A percentile compares a stretch with the other conserved stretches of the same genome.
Evolutionary conservation across 352 stramenopile genomes (phyloP).

Genomic region (Peronospora destructor): DNA sequence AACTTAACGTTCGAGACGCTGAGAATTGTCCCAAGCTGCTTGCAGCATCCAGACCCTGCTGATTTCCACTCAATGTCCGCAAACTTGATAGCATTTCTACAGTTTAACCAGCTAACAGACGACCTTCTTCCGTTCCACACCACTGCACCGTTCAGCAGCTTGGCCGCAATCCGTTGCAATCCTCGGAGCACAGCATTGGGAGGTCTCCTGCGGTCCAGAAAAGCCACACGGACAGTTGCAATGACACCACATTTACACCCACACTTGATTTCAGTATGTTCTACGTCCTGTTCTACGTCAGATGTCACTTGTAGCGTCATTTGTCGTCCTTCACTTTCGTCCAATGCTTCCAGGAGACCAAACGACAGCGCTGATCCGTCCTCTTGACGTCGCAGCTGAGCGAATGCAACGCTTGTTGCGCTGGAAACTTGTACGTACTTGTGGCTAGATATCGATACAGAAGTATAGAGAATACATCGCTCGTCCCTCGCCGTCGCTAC

Average conservation of each 20-base stretch:
- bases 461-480: slow-evolving; percentile 28
- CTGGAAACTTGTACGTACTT: slow-evolving; percentile 15
- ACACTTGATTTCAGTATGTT: slow-evolving; percentile 3
- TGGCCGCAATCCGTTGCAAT: slow-evolving; percentile 28
- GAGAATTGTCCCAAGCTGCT: slow-evolving; percentile 22
- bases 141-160: slow-evolving; percentile 36
- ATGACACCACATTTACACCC: slow-evolving; percentile 28
- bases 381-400: slow-evolving; percentile 17
- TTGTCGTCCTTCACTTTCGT: neutral
- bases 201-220: slow-evolving; percentile 32
- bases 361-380: slow-evolving; percentile 20
- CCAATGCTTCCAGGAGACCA: slow-evolving; percentile 29
- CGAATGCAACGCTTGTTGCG: slow-evolving; percentile 14
- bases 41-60: slow-evolving; percentile 33
- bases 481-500: slow-evolving; percentile 11
- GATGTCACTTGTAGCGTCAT: slow-evolving; percentile 8
- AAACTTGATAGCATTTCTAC: slow-evolving; percentile 30
- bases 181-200: slow-evolving; percentile 31
- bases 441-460: slow-evolving; percentile 5
- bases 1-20: slow-evolving; percentile 26
- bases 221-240: slow-evolving; percentile 26
- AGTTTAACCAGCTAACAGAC: slow-evolving; percentile 46
- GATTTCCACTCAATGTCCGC: slow-evolving; percentile 19
- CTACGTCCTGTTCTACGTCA: neutral
- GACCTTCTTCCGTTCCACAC: slow-evolving; percentile 35